Conservation (phyloP, 345 rosid genomes). For the Conringia planisiliqua region DNA sequence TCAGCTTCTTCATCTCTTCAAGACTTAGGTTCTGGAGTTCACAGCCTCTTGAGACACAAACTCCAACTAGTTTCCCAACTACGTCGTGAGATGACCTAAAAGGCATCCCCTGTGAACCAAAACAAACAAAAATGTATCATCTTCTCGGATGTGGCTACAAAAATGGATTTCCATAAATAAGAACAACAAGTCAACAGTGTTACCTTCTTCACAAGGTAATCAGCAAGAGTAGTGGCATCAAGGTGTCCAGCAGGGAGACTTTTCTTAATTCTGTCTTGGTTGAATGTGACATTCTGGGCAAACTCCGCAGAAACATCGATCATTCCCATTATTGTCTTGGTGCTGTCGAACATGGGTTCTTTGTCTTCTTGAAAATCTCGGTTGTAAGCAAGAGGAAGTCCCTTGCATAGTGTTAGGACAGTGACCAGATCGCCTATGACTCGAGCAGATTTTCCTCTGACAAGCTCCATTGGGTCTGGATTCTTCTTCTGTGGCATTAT, state of each 20-base stretch:
- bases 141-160: not conserved
- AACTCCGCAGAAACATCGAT: slow-evolving; percentile 93
- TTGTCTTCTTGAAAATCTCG: slow-evolving; percentile 99
- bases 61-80: slow-evolving; percentile 82
- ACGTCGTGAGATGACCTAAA: slow-evolving; percentile 94
- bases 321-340: slow-evolving; percentile 79
- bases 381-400: slow-evolving; percentile 94
- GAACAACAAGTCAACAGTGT: not conserved
- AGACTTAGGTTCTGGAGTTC: slow-evolving; percentile 71
- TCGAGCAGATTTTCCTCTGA: slow-evolving; percentile 89
- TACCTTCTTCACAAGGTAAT: slow-evolving; percentile 92
- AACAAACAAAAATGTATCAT: not conserved
- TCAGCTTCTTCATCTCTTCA: slow-evolving; percentile 62
- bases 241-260: slow-evolving; percentile 90
- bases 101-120: slow-evolving; percentile 63
- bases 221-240: slow-evolving; percentile 96
- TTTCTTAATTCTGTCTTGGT: slow-evolving; percentile 55
- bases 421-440: slow-evolving; percentile 81
- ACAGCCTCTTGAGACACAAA: slow-evolving; percentile 67
- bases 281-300: slow-evolving; percentile 79
- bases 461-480: slow-evolving; percentile 99
- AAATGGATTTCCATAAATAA: not conserved
- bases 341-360: slow-evolving; percentile 88
- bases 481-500: slow-evolving; percentile 99
- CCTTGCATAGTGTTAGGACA: slow-evolving; percentile 86